Evolutionary conservation across 2,329 filamentous ascomycete genomes (phyloP), one percentile per base, ranked within the genome.

Genomic region (Clonostachys rosea): DNA sequence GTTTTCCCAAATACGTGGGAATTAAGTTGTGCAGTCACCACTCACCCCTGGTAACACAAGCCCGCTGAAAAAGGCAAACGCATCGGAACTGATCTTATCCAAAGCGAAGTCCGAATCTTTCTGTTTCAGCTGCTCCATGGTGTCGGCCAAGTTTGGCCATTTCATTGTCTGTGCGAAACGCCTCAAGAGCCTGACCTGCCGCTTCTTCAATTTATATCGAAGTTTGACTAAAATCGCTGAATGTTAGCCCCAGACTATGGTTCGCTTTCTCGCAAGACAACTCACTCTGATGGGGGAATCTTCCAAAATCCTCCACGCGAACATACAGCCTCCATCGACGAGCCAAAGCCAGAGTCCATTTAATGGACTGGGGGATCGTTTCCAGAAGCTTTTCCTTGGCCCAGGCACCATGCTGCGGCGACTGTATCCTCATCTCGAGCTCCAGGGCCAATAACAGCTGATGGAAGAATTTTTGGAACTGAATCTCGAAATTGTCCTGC

Each of bases 31-130:
- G 10, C 11, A 6, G 12, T 18, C 6, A n/a, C 6, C 17, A 62
- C 81, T 75, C 62, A 79, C 75, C 11, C 87, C 87, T 9, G 87
- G 87, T 5, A 91, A 67, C 35, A 90, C 78, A 13, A 90, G 75
- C 5, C 86, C 86, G 36, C 83, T 87, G 58, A 90, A 89, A 68
- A 87, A 91, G 7, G 87, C 86, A 79, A 89, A 84, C 14, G 86
- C 79, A 58, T 89, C 84, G 17, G 85, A 86, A 56, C 83, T 83
- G 58, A 84, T 67, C 39, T 75, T 68, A 51, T 87, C 73, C 45
- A 87, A 66, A 13, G 72, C 71, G 18, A 76, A 74, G 49, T 85
- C 79, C 11, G 65, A 67, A 49, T 86, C 81, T 50, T 75, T 73
- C 50, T 84, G 75, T 51, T 76, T 79, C 46, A 90, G 72, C 42